Percentiles rank a stretch among this genome's conserved stretches.
Conservation (phyloP, 345 rosid species). For the Rhodamnia argentea region DNA sequence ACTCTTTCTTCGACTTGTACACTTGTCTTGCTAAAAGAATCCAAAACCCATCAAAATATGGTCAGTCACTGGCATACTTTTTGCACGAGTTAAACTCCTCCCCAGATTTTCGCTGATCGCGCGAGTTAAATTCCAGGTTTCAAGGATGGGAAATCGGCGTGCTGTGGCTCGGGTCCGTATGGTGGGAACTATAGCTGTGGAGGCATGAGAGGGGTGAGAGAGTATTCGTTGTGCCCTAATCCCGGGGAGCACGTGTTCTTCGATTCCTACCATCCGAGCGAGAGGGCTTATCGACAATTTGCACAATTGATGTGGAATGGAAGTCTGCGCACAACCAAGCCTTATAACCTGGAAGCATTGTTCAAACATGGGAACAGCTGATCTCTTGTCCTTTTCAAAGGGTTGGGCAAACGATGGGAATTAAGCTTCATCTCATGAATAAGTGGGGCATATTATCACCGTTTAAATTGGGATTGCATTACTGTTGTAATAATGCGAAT, state of each 20-base stretch:
- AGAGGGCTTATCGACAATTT: slow-evolving; percentile 1
- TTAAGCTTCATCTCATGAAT: background rate
- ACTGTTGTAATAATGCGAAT: background rate
- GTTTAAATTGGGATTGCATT: background rate
- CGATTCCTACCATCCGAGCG: slow-evolving; percentile 3
- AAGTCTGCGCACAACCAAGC: background rate
- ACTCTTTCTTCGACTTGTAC: slow-evolving; percentile 3
- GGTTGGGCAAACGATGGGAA: background rate
- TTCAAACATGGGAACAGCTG: background rate
- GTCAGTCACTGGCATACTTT: background rate
- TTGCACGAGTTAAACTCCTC: background rate
- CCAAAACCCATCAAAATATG: slow-evolving; percentile 7
- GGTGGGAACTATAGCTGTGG: slow-evolving; percentile 1
- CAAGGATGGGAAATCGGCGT: slow-evolving; percentile 2
- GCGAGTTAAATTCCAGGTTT: slow-evolving; percentile 4
- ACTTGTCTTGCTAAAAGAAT: background rate
- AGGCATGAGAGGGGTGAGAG: background rate
- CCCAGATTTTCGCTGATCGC: background rate
- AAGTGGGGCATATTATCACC: background rate
- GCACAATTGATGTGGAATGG: slow-evolving; percentile 12
- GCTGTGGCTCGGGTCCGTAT: slow-evolving; percentile 17
- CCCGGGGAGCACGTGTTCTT: slow-evolving; percentile 4
- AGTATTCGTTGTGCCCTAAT: slow-evolving; percentile 1
- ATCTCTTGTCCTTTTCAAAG: background rate
- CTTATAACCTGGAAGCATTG: slow-evolving; percentile 4